Conservation (phyloP, 192 early-diverging fungal genomes). For the Entomortierella parvispora region DNA sequence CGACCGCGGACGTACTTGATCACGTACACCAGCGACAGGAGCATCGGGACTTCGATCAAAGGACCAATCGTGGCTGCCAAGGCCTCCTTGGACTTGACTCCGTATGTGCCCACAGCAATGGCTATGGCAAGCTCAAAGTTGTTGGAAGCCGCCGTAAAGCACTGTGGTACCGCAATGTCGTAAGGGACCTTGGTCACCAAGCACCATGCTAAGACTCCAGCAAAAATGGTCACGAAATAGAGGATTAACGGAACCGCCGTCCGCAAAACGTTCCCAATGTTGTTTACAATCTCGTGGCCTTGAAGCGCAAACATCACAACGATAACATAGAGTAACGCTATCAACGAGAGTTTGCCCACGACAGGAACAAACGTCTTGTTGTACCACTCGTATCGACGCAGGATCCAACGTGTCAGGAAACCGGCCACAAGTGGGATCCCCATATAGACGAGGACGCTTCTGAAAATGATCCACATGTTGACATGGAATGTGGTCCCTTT, state of each 20-base stretch:
- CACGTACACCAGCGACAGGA: conserved; percentile 64
- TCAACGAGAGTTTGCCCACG: conserved; percentile 64
- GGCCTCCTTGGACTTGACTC: conserved; percentile 70
- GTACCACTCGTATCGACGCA: conserved; percentile 63
- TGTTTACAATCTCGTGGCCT: conserved; percentile 64
- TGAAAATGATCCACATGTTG: conserved; percentile 64
- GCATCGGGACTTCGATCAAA: conserved; percentile 77
- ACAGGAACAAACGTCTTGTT: conserved; percentile 61
- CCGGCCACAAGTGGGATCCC: conserved; percentile 72
- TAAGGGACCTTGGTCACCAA: conserved; percentile 54
- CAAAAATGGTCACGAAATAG: conserved; percentile 71
- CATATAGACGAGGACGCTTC: conserved; percentile 71
- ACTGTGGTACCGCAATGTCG: conserved; percentile 60
- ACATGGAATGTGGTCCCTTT: conserved; percentile 42
- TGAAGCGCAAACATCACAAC: conserved; percentile 76
- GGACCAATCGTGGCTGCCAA: conserved; percentile 73
- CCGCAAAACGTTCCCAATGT: conserved; percentile 70
- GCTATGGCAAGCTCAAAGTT: conserved; percentile 85
- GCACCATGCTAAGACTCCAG: conserved; percentile 56
- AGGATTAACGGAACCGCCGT: conserved; percentile 69
- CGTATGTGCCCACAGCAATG: conserved; percentile 72
- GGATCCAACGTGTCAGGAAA: conserved; percentile 61
- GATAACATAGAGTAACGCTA: conserved; percentile 75
- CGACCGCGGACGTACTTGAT: conserved; percentile 31
- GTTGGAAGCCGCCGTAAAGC: conserved; percentile 74